Conservation (phyloP, 805 yeast genomes). For the Metschnikowia cerradonensis region DNA sequence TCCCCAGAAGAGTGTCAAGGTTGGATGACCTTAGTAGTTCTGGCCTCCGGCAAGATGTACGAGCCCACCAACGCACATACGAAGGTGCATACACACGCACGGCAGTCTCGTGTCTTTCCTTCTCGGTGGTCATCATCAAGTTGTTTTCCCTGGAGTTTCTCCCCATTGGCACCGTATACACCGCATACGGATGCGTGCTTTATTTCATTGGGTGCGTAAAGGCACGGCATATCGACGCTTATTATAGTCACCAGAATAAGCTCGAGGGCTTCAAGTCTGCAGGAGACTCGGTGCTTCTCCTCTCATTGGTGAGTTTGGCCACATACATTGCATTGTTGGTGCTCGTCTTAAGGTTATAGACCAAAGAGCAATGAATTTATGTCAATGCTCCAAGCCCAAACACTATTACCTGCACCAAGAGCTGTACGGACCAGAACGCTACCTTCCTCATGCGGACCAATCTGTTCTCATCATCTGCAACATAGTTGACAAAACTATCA, state of each 20-base stretch:
- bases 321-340: constrained; percentile 52
- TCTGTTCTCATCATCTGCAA: constrained; percentile 79
- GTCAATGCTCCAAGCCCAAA: constrained; percentile 71
- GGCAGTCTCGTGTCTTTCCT: constrained; percentile 63
- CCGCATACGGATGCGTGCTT: constrained; percentile 50
- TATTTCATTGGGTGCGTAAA: constrained; percentile 38
- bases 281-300: constrained; percentile 55
- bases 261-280: constrained; percentile 51
- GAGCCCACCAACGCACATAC: constrained; percentile 78
- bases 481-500: constrained; percentile 84
- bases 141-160: constrained; percentile 60
- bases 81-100: constrained; percentile 81
- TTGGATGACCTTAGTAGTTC: constrained; percentile 38
- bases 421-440: constrained; percentile 89
- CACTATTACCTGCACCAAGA: constrained; percentile 73
- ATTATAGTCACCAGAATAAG: constrained; percentile 35
- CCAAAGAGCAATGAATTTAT: not conserved
- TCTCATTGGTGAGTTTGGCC: constrained; percentile 46
- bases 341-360: constrained; percentile 43
- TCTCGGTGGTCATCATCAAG: constrained; percentile 61
- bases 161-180: constrained; percentile 63
- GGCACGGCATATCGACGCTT: constrained; percentile 33
- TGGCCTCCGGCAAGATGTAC: constrained; percentile 43
- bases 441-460: constrained; percentile 71
- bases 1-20: constrained; percentile 20